These are phyloP conservation scores for Hymenoscyphus linearis DNA, from an alignment of 2,329 filamentous ascomycete species.

Conservation along the genomic window DNA sequence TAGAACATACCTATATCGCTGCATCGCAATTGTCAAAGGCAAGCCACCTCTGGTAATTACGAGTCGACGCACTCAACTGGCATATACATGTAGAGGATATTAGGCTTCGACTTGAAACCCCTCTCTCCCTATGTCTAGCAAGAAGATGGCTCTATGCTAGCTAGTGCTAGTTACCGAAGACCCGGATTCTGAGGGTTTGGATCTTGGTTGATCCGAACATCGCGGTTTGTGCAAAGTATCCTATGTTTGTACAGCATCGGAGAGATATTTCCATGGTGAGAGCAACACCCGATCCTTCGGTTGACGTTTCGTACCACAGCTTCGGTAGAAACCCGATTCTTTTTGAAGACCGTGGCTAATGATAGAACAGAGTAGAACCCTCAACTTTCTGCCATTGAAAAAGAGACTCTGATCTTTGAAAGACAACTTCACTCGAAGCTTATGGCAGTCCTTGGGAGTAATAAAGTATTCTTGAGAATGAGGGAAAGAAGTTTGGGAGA, in stretches of 20 bases:
- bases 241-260: not conserved
- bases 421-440: not conserved
- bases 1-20: too few species aligned
- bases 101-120: too few species aligned
- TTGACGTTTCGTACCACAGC: not conserved
- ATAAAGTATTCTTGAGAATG: not conserved
- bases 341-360: not conserved
- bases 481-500: not conserved
- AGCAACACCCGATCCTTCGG: too few species aligned
- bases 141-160: not conserved
- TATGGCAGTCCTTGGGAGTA: not conserved
- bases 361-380: not conserved
- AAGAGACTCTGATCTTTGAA: not conserved
- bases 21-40: too few species aligned
- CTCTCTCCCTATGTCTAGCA: too few species aligned
- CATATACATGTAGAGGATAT: too few species aligned
- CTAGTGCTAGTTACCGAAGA: not conserved
- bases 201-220: not conserved
- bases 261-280: not conserved
- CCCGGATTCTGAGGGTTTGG: not conserved
- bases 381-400: not conserved
- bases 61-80: too few species aligned
- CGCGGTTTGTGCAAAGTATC: not conserved
- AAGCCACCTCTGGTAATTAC: too few species aligned
- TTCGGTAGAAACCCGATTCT: not conserved